These are phyloP conservation scores for Rubus idaeus DNA, from an alignment of 306 rosid genomes.

Conservation along the genomic window DNA sequence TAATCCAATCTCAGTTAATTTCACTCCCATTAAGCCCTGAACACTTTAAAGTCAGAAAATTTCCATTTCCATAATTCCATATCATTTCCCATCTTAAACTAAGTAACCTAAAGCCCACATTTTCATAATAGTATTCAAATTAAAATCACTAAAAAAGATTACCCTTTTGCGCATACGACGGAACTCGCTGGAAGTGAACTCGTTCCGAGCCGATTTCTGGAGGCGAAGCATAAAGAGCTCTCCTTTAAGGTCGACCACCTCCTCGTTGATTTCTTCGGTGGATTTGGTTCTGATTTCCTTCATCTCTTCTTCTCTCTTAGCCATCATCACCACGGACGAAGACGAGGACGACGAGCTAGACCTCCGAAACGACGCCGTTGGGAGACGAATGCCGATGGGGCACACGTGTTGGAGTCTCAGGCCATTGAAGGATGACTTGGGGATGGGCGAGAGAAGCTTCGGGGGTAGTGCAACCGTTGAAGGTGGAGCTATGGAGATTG, in stretches of 20 bases:
- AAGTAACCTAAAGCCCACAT: not conserved
- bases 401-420: constrained; percentile 32
- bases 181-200: constrained; percentile 85
- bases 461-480: constrained; percentile 35
- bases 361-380: constrained; percentile 22
- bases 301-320: constrained; percentile 72
- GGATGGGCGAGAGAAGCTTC: constrained; percentile 24
- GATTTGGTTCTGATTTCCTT: constrained; percentile 66
- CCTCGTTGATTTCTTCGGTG: constrained; percentile 76
- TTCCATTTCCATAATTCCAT: not conserved
- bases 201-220: constrained; percentile 75
- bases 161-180: constrained; percentile 88
- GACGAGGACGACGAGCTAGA: constrained; percentile 17
- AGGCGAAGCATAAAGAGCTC: constrained; percentile 91
- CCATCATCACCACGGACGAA: constrained; percentile 71
- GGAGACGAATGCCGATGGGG: constrained; percentile 35
- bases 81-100: not conserved
- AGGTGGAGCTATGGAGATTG: constrained; percentile 42
- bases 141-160: not conserved
- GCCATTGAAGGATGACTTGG: constrained; percentile 51
- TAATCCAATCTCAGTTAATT: not conserved
- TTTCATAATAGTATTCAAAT: not conserved
- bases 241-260: constrained; percentile 83
- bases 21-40: too few species aligned
- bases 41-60: not conserved